phyloP scores from a whole-genome alignment of 441 rosid species.

The Brassica balearica region DNA sequence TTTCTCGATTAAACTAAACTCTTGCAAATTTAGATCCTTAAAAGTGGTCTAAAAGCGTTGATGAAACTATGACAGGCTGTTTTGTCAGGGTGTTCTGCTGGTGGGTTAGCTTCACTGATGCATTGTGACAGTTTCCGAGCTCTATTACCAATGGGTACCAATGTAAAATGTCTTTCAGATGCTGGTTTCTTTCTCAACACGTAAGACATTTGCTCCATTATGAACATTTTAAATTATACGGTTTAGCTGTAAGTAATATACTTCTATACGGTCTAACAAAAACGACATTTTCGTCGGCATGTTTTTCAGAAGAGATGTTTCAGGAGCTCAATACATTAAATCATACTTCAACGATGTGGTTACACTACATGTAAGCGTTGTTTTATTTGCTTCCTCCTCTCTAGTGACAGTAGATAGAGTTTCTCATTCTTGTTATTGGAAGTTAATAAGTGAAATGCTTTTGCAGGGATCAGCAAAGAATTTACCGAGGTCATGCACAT shows the following conservation, averaged over 20 bases:
- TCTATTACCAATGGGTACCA: slow-evolving; percentile 72
- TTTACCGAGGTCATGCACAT: slow-evolving; percentile 76
- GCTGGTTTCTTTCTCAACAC: slow-evolving; percentile 89
- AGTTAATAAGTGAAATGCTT: neutral
- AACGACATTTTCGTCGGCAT: neutral
- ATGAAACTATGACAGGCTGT: slow-evolving; percentile 62
- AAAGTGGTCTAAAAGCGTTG: slow-evolving; percentile 2
- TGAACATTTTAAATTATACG: slow-evolving; percentile 1
- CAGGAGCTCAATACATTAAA: slow-evolving; percentile 67
- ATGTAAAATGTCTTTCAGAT: slow-evolving; percentile 92
- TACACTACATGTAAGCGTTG: slow-evolving; percentile 64
- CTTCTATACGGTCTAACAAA: slow-evolving; percentile 24
- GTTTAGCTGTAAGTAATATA: slow-evolving; percentile 17
- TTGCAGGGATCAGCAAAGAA: slow-evolving; percentile 77
- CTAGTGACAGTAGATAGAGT: neutral
- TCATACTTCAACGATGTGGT: slow-evolving; percentile 67
- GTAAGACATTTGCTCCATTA: slow-evolving; percentile 55
- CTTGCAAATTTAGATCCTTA: slow-evolving; percentile 7
- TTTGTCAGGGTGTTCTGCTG: slow-evolving; percentile 97
- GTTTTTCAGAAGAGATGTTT: slow-evolving; percentile 75
- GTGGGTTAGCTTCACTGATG: slow-evolving; percentile 88
- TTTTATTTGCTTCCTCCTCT: slow-evolving; percentile 2
- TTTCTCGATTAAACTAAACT: neutral
- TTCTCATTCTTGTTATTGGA: slow-evolving; percentile 22
- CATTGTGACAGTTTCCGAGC: slow-evolving; percentile 89